Percentiles rank a stretch among this genome's conserved stretches.
These are phyloP conservation scores for Helminthosporium solani DNA, from an alignment of 2,329 filamentous ascomycete genomes.

Conservation along the genomic window DNA sequence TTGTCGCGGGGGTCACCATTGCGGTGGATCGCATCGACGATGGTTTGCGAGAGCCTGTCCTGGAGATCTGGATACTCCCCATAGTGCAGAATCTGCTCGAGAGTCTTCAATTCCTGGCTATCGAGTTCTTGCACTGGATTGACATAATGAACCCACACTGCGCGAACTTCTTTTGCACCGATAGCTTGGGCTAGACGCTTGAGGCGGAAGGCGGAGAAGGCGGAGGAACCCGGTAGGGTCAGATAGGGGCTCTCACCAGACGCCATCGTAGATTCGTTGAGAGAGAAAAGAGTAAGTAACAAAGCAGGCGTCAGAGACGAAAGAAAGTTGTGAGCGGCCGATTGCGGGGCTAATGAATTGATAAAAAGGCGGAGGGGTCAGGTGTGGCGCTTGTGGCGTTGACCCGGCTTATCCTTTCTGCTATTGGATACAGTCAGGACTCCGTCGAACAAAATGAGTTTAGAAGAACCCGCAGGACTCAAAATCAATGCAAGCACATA, in stretches of 20 bases:
- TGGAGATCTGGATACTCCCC: conserved; percentile 53
- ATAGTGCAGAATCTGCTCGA: conserved; percentile 63
- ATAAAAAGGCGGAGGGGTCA: conserved; percentile 10
- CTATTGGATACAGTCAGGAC: too few relatives aligned
- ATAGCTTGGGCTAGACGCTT: conserved; percentile 48
- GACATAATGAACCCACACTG: conserved; percentile 55
- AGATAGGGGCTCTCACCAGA: conserved; percentile 41
- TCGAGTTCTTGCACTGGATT: conserved; percentile 44
- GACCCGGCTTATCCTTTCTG: neutral
- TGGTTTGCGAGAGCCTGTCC: conserved; percentile 47
- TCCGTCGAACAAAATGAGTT: too few relatives aligned
- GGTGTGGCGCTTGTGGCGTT: neutral
- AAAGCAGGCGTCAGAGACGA: neutral
- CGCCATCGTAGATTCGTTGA: conserved; percentile 24
- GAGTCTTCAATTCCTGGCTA: conserved; percentile 50
- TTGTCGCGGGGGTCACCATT: conserved; percentile 53
- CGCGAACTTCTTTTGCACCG: conserved; percentile 49
- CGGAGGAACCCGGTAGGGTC: conserved; percentile 54
- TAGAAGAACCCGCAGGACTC: too few relatives aligned
- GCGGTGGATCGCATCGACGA: conserved; percentile 51
- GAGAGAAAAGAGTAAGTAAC: neutral
- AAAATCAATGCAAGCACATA: too few relatives aligned
- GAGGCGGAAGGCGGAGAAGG: conserved; percentile 56
- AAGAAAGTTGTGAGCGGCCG: neutral
- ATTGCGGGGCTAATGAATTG: conserved; percentile 3